Conservation (phyloP, 352 stramenopile genomes). For the Elongisporangium anandrum region DNA sequence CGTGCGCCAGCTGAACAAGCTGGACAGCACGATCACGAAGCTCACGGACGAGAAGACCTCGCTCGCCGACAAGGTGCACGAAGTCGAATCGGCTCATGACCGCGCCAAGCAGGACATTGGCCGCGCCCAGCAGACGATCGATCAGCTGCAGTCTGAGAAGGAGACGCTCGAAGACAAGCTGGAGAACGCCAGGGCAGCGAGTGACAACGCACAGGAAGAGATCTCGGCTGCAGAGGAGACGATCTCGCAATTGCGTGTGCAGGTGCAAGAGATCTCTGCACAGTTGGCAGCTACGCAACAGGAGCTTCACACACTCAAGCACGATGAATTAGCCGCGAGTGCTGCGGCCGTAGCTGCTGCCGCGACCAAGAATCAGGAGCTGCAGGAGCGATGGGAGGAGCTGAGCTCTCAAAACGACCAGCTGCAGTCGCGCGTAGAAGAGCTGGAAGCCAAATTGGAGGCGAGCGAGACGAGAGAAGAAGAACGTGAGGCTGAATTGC, state of each 20-base stretch:
- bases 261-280: slow-evolving; percentile 54
- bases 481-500: slow-evolving; percentile 38
- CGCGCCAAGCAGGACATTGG: slow-evolving; percentile 24
- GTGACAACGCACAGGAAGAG: slow-evolving; percentile 21
- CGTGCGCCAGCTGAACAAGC: slow-evolving; percentile 32
- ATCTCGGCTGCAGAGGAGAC: slow-evolving; percentile 24
- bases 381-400: slow-evolving; percentile 51
- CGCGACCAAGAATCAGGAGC: slow-evolving; percentile 46
- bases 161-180: slow-evolving; percentile 21
- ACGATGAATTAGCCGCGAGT: slow-evolving; percentile 44
- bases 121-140: slow-evolving; percentile 25
- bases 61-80: slow-evolving; percentile 33
- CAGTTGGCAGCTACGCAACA: slow-evolving; percentile 44
- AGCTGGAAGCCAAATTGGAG: slow-evolving; percentile 42
- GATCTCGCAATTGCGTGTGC: slow-evolving; percentile 41
- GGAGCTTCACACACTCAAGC: slow-evolving; percentile 35
- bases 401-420: slow-evolving; percentile 47
- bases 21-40: slow-evolving; percentile 38
- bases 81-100: slow-evolving; percentile 36
- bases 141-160: slow-evolving; percentile 25
- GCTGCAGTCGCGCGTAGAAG: slow-evolving; percentile 54
- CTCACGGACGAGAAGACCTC: slow-evolving; percentile 48
- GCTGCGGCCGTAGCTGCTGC: slow-evolving; percentile 38
- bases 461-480: slow-evolving; percentile 29
- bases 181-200: slow-evolving; percentile 19